phyloP scores from a whole-genome alignment of 2,329 filamentous ascomycete genomes.

The Rasamsonia emersonii region DNA sequence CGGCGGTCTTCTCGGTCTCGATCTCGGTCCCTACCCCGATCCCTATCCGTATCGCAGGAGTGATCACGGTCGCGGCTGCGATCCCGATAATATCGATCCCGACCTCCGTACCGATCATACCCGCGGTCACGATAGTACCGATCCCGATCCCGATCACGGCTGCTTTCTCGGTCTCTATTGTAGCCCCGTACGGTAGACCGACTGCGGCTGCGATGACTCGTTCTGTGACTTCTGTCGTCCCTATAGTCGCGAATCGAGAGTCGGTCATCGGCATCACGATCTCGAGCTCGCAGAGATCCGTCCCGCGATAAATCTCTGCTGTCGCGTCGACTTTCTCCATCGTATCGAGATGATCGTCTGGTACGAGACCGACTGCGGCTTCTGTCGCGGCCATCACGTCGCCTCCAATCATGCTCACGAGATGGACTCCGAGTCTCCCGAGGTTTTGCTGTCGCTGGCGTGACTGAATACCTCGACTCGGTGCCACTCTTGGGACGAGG shows the following conservation, averaged over 20 bases:
- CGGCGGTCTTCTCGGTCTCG: slow-evolving; percentile 6
- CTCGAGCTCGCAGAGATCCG: slow-evolving; percentile 12
- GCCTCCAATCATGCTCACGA: slow-evolving; percentile 17
- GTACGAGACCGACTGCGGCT: slow-evolving; percentile 18
- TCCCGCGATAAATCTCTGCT: slow-evolving; percentile 11
- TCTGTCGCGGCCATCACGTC: slow-evolving; percentile 17
- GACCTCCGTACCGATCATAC: slow-evolving; percentile 18
- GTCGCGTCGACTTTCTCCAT: slow-evolving; percentile 8
- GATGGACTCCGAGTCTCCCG: slow-evolving; percentile 17
- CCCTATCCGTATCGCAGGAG: slow-evolving; percentile 14
- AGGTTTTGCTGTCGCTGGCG: slow-evolving; percentile 18
- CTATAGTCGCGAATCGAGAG: slow-evolving; percentile 7
- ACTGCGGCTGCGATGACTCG: slow-evolving; percentile 13
- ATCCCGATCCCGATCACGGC: slow-evolving; percentile 18
- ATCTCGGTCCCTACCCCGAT: slow-evolving; percentile 12
- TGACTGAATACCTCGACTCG: slow-evolving; percentile 19
- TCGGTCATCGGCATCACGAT: slow-evolving; percentile 9
- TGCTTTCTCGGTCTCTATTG: slow-evolving; percentile 20
- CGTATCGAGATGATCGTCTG: slow-evolving; percentile 15
- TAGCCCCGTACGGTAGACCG: slow-evolving; percentile 18
- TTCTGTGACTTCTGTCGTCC: slow-evolving; percentile 4
- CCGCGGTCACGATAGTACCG: slow-evolving; percentile 23
- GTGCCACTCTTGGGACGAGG: slow-evolving; percentile 18
- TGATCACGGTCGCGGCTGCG: slow-evolving; percentile 10
- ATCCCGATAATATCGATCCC: slow-evolving; percentile 18